Evolutionary conservation across 2,329 filamentous ascomycete genomes (phyloP).

Genomic region (Ciborinia camelliae): DNA sequence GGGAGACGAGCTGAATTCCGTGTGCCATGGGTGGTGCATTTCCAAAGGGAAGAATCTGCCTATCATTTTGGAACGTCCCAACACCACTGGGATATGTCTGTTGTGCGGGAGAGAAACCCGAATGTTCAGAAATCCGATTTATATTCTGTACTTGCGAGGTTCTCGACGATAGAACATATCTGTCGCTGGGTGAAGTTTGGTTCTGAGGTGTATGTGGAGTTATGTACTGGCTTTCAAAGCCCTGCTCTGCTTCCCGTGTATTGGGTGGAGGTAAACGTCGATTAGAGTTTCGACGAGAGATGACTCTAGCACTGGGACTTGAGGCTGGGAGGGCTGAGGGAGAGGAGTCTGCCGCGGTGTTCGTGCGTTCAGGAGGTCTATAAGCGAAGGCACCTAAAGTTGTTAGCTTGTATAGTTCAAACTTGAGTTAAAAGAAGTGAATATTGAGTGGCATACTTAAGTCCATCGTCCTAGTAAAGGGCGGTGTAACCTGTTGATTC

Average conservation of each 20-base stretch:
- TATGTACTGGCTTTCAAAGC: neutral
- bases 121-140: neutral
- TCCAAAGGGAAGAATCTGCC: slow-evolving; percentile 24
- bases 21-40: slow-evolving; percentile 36
- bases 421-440: neutral
- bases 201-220: slow-evolving; percentile 13
- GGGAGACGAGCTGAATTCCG: slow-evolving; percentile 58
- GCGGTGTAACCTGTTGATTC: slow-evolving; percentile 33
- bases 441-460: slow-evolving; percentile 25
- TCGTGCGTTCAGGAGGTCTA: slow-evolving; percentile 22
- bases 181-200: slow-evolving; percentile 3
- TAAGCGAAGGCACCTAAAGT: slow-evolving; percentile 26
- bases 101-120: neutral
- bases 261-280: slow-evolving; percentile 7
- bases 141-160: neutral
- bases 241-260: neutral
- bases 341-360: slow-evolving; percentile 24
- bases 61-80: neutral
- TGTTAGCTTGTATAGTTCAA: slow-evolving; percentile 22
- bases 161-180: neutral
- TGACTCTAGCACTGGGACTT: slow-evolving; percentile 34
- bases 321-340: slow-evolving; percentile 27
- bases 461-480: slow-evolving; percentile 24
- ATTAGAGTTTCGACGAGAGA: slow-evolving; percentile 27
- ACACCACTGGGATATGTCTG: neutral